These are phyloP conservation scores for Solanum piurae DNA, from an alignment of 257 asterid species.

Conservation along the genomic window DNA sequence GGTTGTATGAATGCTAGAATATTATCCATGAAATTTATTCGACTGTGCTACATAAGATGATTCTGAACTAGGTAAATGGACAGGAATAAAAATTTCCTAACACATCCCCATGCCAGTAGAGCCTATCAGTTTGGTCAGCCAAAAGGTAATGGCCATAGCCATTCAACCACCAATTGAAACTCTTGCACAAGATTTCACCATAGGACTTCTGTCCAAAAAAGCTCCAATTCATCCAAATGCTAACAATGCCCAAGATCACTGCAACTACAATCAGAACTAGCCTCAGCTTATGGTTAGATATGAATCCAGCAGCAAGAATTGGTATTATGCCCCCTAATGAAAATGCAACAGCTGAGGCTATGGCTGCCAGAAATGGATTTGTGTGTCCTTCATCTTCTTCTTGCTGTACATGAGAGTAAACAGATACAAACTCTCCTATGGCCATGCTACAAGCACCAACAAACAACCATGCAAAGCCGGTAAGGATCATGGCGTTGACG, in stretches of 20 bases:
- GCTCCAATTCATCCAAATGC: slow-evolving; percentile 53
- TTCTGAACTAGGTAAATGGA: background rate
- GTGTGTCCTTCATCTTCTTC: slow-evolving; percentile 16
- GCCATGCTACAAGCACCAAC: slow-evolving; percentile 82
- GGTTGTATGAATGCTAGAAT: background rate
- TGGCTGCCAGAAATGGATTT: slow-evolving; percentile 49
- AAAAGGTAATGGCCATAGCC: slow-evolving; percentile 72
- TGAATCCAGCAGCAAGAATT: slow-evolving; percentile 48
- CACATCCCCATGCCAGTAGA: slow-evolving; percentile 6
- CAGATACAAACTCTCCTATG: slow-evolving; percentile 64
- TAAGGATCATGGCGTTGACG: slow-evolving; percentile 40
- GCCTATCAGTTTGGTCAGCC: slow-evolving; percentile 13
- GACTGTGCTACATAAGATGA: background rate
- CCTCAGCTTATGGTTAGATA: slow-evolving; percentile 30
- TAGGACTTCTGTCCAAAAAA: slow-evolving; percentile 30
- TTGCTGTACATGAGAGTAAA: slow-evolving; percentile 23
- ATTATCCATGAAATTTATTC: background rate
- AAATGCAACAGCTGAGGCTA: slow-evolving; percentile 56
- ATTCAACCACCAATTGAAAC: slow-evolving; percentile 63
- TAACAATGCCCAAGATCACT: slow-evolving; percentile 37
- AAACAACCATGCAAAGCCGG: slow-evolving; percentile 49
- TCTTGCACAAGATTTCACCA: slow-evolving; percentile 33
- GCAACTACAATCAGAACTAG: slow-evolving; percentile 33
- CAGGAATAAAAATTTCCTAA: background rate
- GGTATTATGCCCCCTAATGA: slow-evolving; percentile 53